Percentiles rank a stretch among this genome's conserved stretches.
phyloP scores from a whole-genome alignment of 352 stramenopile species.

The Globisporangium cederbergense region DNA sequence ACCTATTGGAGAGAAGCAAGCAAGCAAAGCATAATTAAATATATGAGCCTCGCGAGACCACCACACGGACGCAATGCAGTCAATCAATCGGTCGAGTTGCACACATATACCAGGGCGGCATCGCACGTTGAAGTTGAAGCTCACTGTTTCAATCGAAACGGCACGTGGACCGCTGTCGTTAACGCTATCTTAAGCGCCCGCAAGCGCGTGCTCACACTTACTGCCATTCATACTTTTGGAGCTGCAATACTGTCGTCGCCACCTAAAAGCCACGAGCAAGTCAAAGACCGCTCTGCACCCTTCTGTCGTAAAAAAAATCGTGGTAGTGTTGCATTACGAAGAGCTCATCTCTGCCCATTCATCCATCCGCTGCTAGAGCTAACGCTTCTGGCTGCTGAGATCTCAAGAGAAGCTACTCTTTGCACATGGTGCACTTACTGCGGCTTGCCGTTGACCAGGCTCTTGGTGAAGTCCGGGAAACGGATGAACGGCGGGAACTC shows the following conservation, averaged over 20 bases:
- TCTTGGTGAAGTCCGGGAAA: constrained; percentile 96
- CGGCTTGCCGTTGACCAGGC: constrained; percentile 84
- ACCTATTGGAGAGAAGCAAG: neutral
- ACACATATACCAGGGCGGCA: too few species aligned
- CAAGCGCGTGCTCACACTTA: neutral
- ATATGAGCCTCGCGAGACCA: neutral
- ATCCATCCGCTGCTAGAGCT: neutral
- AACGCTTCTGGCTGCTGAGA: neutral
- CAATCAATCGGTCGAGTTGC: too few species aligned
- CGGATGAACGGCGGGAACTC: constrained; percentile 95
- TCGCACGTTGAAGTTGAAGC: neutral
- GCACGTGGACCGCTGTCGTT: neutral
- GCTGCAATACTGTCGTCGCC: too few species aligned
- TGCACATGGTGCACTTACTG: constrained; percentile 14
- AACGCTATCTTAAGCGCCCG: neutral
- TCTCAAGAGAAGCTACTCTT: neutral
- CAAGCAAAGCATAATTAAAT: neutral
- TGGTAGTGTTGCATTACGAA: neutral
- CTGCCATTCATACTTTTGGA: too few species aligned
- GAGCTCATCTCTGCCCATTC: neutral
- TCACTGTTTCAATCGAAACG: too few species aligned
- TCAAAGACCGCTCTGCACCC: too few species aligned
- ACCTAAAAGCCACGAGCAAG: too few species aligned
- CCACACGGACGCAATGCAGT: neutral
- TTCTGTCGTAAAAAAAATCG: constrained; percentile 11